Evolutionary conservation across 257 asterid species (phyloP).

Genomic region (Rauvolfia tetraphylla): DNA sequence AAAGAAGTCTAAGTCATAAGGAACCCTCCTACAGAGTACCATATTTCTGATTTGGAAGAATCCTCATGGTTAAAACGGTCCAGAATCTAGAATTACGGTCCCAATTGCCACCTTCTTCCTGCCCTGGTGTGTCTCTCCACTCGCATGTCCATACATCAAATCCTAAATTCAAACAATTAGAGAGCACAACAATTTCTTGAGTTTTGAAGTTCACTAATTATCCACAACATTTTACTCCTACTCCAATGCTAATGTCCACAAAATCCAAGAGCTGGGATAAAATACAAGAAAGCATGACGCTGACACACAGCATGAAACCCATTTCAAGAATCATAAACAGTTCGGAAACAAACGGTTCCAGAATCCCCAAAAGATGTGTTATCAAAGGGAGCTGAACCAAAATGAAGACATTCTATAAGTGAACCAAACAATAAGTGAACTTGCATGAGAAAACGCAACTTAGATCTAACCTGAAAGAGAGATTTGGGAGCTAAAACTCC

Average conservation of each 20-base stretch:
- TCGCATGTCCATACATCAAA: not conserved
- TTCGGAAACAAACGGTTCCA: not conserved
- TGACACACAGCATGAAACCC: not conserved
- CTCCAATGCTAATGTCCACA: not conserved
- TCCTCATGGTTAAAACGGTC: not conserved
- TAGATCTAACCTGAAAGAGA: constrained; percentile 15
- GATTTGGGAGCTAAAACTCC: constrained; percentile 10
- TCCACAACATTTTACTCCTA: not conserved
- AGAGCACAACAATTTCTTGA: not conserved
- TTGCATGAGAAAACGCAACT: not conserved
- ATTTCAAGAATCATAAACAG: not conserved
- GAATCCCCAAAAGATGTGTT: not conserved
- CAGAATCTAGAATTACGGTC: not conserved
- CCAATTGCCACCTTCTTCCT: not conserved
- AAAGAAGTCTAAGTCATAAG: not conserved
- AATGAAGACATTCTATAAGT: not conserved
- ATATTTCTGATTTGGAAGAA: not conserved
- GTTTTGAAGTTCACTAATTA: not conserved
- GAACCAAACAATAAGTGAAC: not conserved
- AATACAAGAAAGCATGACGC: not conserved
- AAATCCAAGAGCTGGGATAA: not conserved
- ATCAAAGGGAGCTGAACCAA: not conserved
- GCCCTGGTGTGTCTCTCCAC: not conserved
- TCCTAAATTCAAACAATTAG: not conserved
- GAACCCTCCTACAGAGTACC: not conserved